Percentiles rank a stretch among this genome's conserved stretches.
phyloP scores from a whole-genome alignment of 1,284 basidiomycete genomes.

The Ganoderma lingzhi region DNA sequence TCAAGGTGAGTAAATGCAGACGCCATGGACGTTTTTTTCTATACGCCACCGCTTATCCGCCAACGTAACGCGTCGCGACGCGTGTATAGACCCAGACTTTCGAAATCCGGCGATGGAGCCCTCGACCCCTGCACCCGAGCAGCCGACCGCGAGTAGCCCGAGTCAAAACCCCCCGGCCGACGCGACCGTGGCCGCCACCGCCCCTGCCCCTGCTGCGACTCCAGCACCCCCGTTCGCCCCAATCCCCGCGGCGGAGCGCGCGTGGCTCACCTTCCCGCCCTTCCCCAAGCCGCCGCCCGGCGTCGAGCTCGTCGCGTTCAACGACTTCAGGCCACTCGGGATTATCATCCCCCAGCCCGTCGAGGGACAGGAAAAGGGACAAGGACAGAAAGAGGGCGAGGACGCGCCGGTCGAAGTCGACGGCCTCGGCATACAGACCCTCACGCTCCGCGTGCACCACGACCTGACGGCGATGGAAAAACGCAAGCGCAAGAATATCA shows the following conservation, averaged over 20 bases:
- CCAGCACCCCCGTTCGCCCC: not conserved
- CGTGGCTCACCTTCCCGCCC: slow-evolving; percentile 59
- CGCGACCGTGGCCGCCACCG: not conserved
- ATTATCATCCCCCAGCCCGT: slow-evolving; percentile 49
- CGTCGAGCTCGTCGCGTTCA: slow-evolving; percentile 65
- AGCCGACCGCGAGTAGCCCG: slow-evolving; percentile 4
- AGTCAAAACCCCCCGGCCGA: slow-evolving; percentile 3
- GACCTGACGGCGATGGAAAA: slow-evolving; percentile 51
- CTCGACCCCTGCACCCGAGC: slow-evolving; percentile 7
- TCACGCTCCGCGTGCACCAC: slow-evolving; percentile 62
- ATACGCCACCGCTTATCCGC: slow-evolving; percentile 5
- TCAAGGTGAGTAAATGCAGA: not conserved
- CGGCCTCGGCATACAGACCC: slow-evolving; percentile 70
- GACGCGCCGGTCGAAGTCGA: slow-evolving; percentile 47
- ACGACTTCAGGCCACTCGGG: slow-evolving; percentile 65
- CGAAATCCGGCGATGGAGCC: slow-evolving; percentile 1
- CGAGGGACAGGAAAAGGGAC: not conserved
- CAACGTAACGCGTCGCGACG: slow-evolving; percentile 8
- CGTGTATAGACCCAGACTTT: not conserved
- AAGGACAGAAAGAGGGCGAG: not conserved
- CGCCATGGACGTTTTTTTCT: not conserved
- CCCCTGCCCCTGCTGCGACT: not conserved
- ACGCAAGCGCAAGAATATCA: slow-evolving; percentile 45
- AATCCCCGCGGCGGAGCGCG: slow-evolving; percentile 14
- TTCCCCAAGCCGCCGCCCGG: slow-evolving; percentile 63